Evolutionary conservation across 805 yeast genomes (phyloP).

Genomic region (Candida sphagnicola): DNA sequence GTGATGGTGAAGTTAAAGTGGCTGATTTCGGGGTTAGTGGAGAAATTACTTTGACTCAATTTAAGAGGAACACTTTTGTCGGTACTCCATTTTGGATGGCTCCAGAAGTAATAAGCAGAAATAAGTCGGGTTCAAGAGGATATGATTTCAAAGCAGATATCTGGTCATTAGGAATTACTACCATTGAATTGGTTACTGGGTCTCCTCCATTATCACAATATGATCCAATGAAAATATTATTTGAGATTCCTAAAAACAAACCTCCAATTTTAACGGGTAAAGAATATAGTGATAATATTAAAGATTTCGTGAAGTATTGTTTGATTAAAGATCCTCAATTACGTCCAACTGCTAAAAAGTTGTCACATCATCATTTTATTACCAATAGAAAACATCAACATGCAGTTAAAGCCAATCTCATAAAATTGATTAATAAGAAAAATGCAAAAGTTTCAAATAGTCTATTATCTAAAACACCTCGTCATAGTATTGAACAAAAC

Average conservation of each 20-base stretch:
- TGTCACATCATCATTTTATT: slow-evolving; percentile 55
- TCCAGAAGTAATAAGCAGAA: slow-evolving; percentile 76
- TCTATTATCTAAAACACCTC: slow-evolving; percentile 12
- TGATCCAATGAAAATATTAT: slow-evolving; percentile 75
- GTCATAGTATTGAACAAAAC: slow-evolving; percentile 5
- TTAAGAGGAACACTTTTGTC: slow-evolving; percentile 70
- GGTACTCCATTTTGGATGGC: slow-evolving; percentile 99
- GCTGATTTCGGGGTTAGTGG: slow-evolving; percentile 96
- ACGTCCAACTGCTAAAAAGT: slow-evolving; percentile 58
- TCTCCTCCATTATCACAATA: slow-evolving; percentile 71
- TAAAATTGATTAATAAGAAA: slow-evolving; percentile 39
- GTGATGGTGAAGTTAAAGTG: slow-evolving; percentile 65
- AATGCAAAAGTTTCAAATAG: slow-evolving; percentile 23
- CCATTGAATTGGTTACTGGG: slow-evolving; percentile 80
- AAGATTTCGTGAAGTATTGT: slow-evolving; percentile 65
- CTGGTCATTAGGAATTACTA: slow-evolving; percentile 94
- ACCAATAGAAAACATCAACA: slow-evolving; percentile 23
- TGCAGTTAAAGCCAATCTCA: slow-evolving; percentile 20
- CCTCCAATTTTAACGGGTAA: slow-evolving; percentile 56
- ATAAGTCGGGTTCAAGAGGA: slow-evolving; percentile 49
- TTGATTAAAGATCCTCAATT: slow-evolving; percentile 59
- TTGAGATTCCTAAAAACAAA: slow-evolving; percentile 59
- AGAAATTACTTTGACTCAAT: slow-evolving; percentile 55
- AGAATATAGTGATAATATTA: slow-evolving; percentile 47
- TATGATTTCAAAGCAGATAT: slow-evolving; percentile 87